Percentiles rank a stretch among this genome's conserved stretches.
phyloP scores from a whole-genome alignment of 2,329 filamentous ascomycete species.

The Penicillium hordei region DNA sequence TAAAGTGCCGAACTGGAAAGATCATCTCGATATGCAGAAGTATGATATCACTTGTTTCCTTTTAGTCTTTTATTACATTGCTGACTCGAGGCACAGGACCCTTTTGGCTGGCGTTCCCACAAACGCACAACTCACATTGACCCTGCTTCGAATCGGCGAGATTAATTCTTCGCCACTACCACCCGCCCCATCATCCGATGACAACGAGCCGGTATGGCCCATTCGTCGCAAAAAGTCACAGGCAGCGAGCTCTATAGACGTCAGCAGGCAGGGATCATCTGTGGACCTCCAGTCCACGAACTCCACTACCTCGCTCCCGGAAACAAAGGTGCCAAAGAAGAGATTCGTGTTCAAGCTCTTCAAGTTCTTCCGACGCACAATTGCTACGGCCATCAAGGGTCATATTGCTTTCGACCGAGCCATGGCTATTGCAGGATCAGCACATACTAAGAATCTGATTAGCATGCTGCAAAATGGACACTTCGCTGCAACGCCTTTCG shows the following conservation, averaged over 20 bases:
- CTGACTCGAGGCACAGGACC: constrained; percentile 46
- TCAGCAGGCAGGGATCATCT: constrained; percentile 47
- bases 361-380: constrained; percentile 66
- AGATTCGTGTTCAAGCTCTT: constrained; percentile 55
- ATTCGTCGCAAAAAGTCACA: constrained; percentile 49
- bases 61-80: not conserved
- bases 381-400: constrained; percentile 70
- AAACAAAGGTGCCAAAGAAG: constrained; percentile 24
- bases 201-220: constrained; percentile 33
- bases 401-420: constrained; percentile 70
- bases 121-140: constrained; percentile 80
- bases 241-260: constrained; percentile 49
- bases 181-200: constrained; percentile 52
- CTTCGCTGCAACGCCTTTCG: constrained; percentile 49
- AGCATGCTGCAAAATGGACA: constrained; percentile 62
- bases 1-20: constrained; percentile 69
- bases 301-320: constrained; percentile 1
- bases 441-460: constrained; percentile 67
- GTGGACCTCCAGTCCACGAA: not conserved
- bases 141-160: constrained; percentile 77
- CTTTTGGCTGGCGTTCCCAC: constrained; percentile 79
- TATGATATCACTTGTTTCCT: constrained; percentile 10
- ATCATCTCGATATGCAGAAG: constrained; percentile 71
- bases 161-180: constrained; percentile 77
- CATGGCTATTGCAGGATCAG: constrained; percentile 62